These are phyloP conservation scores for Ceratobasidium sp. DNA, from an alignment of 1,284 basidiomycete species.

Conservation along the genomic window DNA sequence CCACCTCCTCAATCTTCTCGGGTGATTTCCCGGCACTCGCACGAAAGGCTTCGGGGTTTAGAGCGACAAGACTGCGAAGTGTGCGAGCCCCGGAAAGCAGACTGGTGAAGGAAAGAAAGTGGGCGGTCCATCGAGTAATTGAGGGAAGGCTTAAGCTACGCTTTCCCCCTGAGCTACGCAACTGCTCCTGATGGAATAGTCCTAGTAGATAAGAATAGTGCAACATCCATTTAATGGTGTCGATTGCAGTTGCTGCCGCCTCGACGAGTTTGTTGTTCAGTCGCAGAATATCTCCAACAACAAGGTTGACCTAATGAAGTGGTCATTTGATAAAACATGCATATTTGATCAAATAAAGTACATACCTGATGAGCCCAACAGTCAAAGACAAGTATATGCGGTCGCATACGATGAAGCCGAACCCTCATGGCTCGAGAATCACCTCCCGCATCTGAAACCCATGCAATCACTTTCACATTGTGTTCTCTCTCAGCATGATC, in stretches of 20 bases:
- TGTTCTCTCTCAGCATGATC: not conserved
- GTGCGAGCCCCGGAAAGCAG: not conserved
- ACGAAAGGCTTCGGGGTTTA: constrained; percentile 3
- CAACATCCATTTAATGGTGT: constrained; percentile 12
- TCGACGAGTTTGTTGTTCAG: constrained; percentile 4
- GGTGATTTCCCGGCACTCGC: not conserved
- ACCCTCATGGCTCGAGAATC: constrained; percentile 49
- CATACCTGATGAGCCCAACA: constrained; percentile 54
- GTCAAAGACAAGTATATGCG: constrained; percentile 48
- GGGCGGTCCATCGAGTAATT: constrained; percentile 4
- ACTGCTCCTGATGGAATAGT: constrained; percentile 3
- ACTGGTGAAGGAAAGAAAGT: not conserved
- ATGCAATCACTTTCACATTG: constrained; percentile 5
- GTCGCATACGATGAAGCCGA: constrained; percentile 43
- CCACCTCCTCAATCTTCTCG: not conserved
- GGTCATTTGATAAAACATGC: not conserved
- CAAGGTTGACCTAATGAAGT: not conserved
- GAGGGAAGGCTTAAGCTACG: not conserved
- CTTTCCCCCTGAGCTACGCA: not conserved
- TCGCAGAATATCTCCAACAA: constrained; percentile 3
- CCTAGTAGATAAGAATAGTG: not conserved
- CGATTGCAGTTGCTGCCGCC: not conserved
- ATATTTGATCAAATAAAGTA: not conserved
- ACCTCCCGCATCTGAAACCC: constrained; percentile 49
- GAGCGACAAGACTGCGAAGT: not conserved